Conservation (phyloP, 2,329 filamentous ascomycete genomes). For the Cercospora brassicicola region DNA sequence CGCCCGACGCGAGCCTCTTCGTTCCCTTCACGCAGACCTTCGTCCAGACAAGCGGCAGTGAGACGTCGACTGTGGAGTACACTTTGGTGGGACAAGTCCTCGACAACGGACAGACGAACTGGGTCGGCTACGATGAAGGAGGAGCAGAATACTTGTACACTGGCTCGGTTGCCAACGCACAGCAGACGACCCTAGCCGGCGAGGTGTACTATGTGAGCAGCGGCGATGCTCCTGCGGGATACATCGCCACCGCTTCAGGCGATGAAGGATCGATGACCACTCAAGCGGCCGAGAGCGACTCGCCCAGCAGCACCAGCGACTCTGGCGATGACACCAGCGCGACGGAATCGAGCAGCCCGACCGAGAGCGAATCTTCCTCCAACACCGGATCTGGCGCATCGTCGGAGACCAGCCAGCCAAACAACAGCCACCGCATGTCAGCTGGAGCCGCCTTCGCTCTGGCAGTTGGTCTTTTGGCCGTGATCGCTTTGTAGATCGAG, state of each 20-base stretch:
- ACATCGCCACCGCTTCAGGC: conserved; percentile 2
- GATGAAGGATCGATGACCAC: background rate
- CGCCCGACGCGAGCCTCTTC: conserved; percentile 30
- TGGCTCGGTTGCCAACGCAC: conserved; percentile 6
- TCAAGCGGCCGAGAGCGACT: background rate
- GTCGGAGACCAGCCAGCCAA: conserved; percentile 1
- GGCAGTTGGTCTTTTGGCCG: conserved; percentile 3
- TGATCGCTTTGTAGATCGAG: background rate
- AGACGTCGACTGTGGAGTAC: conserved; percentile 10
- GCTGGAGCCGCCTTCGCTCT: conserved; percentile 5
- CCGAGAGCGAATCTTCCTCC: background rate
- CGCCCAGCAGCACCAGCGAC: conserved; percentile 2
- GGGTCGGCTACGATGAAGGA: conserved; percentile 39
- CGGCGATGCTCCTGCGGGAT: conserved; percentile 11
- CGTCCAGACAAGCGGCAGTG: conserved; percentile 9
- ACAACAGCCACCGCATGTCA: conserved; percentile 1
- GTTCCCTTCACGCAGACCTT: conserved; percentile 28
- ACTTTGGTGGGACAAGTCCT: conserved; percentile 47
- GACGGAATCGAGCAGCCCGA: background rate
- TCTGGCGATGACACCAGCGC: background rate
- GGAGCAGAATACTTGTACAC: conserved; percentile 24
- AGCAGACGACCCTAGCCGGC: conserved; percentile 12
- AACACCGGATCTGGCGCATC: conserved; percentile 4
- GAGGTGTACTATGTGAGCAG: conserved; percentile 15
- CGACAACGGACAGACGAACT: conserved; percentile 50